A percentile compares a stretch with the other conserved stretches of the same genome.
Conservation (phyloP, 129 eudicot genomes). For the Ambrosia trifida region DNA sequence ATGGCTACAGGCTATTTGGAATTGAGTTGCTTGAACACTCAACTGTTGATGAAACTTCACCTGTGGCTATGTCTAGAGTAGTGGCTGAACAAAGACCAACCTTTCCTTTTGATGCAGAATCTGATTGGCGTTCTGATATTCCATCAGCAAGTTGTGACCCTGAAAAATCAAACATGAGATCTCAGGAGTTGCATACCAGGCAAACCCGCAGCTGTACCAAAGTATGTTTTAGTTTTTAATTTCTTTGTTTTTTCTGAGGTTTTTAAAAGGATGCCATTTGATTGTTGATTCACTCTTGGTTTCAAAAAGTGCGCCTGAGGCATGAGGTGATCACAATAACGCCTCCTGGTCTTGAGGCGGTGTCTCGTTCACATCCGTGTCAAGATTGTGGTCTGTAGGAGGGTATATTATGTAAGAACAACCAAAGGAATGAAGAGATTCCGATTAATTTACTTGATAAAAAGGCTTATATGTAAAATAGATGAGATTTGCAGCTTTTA, state of each 20-base stretch:
- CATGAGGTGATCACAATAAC: too few species aligned
- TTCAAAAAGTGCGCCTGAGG: background rate
- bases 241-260: background rate
- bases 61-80: conserved; percentile 32
- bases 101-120: conserved; percentile 53
- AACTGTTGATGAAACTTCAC: conserved; percentile 49
- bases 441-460: background rate
- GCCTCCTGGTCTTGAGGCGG: too few species aligned
- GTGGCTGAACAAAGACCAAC: conserved; percentile 47
- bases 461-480: background rate
- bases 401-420: background rate
- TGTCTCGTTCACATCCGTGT: too few species aligned
- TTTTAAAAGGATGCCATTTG: background rate
- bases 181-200: conserved; percentile 61
- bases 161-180: conserved; percentile 68
- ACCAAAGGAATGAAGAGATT: background rate
- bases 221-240: conserved; percentile 40
- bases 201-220: conserved; percentile 88
- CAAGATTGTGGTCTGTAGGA: too few species aligned
- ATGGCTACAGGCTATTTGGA: conserved; percentile 86
- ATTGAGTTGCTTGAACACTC: conserved; percentile 73
- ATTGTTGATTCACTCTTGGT: background rate
- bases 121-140: conserved; percentile 58
- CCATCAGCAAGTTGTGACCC: conserved; percentile 74
- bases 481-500: background rate